phyloP scores from a whole-genome alignment of 257 asterid genomes.

The Penstemon eatonii region DNA sequence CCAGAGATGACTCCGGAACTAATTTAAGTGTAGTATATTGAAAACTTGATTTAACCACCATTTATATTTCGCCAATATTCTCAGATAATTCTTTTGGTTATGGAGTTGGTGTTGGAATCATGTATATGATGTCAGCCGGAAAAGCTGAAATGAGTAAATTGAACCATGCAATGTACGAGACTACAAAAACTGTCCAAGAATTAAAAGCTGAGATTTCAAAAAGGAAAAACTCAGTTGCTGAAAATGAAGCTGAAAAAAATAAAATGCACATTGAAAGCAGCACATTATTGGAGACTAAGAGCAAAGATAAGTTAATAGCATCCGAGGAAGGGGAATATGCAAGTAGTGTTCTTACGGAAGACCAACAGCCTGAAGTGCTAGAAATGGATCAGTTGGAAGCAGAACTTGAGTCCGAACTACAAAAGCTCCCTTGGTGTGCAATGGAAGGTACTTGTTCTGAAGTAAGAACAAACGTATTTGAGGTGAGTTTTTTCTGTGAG shows the following conservation, averaged over 20 bases:
- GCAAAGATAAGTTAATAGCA: conserved; percentile 19
- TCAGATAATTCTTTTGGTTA: conserved; percentile 64
- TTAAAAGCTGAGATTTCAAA: conserved; percentile 56
- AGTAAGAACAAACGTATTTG: conserved; percentile 30
- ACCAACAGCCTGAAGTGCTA: conserved; percentile 42
- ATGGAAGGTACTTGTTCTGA: conserved; percentile 35
- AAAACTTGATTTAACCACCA: neutral
- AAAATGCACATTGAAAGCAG: conserved; percentile 11
- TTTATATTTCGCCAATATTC: neutral
- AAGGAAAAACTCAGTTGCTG: conserved; percentile 36
- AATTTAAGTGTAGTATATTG: neutral
- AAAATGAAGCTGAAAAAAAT: conserved; percentile 20
- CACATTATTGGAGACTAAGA: conserved; percentile 2
- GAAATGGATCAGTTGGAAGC: conserved; percentile 62
- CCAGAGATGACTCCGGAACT: neutral
- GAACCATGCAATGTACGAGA: conserved; percentile 58
- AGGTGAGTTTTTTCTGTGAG: conserved; percentile 28
- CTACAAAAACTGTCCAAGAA: conserved; percentile 60
- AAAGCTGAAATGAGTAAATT: conserved; percentile 55
- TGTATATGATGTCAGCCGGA: conserved; percentile 82
- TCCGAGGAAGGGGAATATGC: conserved; percentile 40
- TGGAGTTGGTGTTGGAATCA: conserved; percentile 72
- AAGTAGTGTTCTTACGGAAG: conserved; percentile 42
- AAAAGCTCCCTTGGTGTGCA: conserved; percentile 50
- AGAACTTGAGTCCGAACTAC: conserved; percentile 49